These are phyloP conservation scores for Teunomyces pallodes DNA, from an alignment of 805 yeast species.

Conservation along the genomic window DNA sequence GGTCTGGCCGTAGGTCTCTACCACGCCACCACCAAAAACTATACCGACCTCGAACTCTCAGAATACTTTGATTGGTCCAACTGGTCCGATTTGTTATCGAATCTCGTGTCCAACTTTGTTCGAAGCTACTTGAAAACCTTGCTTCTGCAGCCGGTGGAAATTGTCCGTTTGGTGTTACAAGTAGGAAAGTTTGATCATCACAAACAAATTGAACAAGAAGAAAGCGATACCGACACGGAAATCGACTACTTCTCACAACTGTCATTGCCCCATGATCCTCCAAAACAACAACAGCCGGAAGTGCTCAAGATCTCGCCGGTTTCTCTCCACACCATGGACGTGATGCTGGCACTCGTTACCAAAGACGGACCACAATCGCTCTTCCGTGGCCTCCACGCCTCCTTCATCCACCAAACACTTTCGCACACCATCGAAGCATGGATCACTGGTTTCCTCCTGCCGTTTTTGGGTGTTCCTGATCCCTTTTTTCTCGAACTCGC, in stretches of 20 bases:
- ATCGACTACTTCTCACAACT: slow-evolving; percentile 36
- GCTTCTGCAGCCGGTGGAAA: slow-evolving; percentile 85
- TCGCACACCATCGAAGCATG: slow-evolving; percentile 82
- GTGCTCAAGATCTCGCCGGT: slow-evolving; percentile 48
- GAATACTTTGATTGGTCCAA: slow-evolving; percentile 64
- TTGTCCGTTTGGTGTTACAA: slow-evolving; percentile 73
- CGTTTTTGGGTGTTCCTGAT: slow-evolving; percentile 79
- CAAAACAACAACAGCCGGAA: slow-evolving; percentile 1
- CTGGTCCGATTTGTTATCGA: slow-evolving; percentile 53
- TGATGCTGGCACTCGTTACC: slow-evolving; percentile 59
- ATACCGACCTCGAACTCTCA: slow-evolving; percentile 58
- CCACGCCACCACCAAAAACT: slow-evolving; percentile 34
- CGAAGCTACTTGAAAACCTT: slow-evolving; percentile 68
- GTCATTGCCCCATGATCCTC: slow-evolving; percentile 1
- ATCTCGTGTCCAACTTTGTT: slow-evolving; percentile 58
- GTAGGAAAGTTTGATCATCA: slow-evolving; percentile 59
- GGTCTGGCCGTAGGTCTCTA: slow-evolving; percentile 17
- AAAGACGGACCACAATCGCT: slow-evolving; percentile 71
- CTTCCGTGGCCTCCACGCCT: slow-evolving; percentile 73
- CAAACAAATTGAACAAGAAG: slow-evolving; percentile 3
- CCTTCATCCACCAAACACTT: slow-evolving; percentile 74
- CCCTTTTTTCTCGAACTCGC: slow-evolving; percentile 81
- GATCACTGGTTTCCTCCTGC: slow-evolving; percentile 85
- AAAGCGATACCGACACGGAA: slow-evolving; percentile 27
- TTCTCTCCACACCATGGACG: slow-evolving; percentile 62